Evolutionary conservation across 2,329 filamentous ascomycete genomes (phyloP), one percentile per base, ranked within the genome.

Genomic region (Aspergillus ochraceoroseus): DNA sequence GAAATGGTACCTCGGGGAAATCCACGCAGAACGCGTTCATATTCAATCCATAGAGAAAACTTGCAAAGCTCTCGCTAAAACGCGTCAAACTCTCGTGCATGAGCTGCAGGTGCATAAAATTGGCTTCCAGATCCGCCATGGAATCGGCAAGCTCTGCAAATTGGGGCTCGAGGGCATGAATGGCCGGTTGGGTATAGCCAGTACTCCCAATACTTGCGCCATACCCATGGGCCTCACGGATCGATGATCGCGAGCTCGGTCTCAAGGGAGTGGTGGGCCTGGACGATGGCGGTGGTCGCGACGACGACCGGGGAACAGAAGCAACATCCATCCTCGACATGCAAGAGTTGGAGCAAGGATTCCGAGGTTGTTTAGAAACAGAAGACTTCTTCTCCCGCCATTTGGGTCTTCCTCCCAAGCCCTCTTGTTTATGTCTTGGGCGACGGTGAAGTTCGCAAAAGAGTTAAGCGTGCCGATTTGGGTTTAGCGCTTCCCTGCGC

Each of bases 1-100:
- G n/a, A 13, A 14, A 29, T 5, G 48, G 37, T 68, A 88, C 88
- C 79, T 98, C 92, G 0, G 88, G 86, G 51, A 95, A 98, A 64
- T 98, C 92, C 20, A 96, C 89, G 63, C 90, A 96, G 63, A 96
- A 98, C 1, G 92, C 92, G 65, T 95, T 96, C 89, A 98, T 95
- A 61, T 96, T 96, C 62, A 98, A 66, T 2, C 92, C 92, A 57
- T 96, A 98, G 31, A 98, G 69, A 57, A 98, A 96, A 54, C 84
- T 87, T 1, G 88, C 88, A 65, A 98, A 98, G 59, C 85, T 94
- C 73, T 98, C 92, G 65, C 83, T 90, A 66, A 98, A 98, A 17
- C 92, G 80, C 15, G 87, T 80, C 52, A 98, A 68, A 57, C 87
- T 94, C 70, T 96, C 90, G 60, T 98, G 88, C 82, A 98, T 94